A percentile compares a stretch with the other conserved stretches of the same genome.
Conservation (phyloP, 805 yeast species). For the Candida michaelii region DNA sequence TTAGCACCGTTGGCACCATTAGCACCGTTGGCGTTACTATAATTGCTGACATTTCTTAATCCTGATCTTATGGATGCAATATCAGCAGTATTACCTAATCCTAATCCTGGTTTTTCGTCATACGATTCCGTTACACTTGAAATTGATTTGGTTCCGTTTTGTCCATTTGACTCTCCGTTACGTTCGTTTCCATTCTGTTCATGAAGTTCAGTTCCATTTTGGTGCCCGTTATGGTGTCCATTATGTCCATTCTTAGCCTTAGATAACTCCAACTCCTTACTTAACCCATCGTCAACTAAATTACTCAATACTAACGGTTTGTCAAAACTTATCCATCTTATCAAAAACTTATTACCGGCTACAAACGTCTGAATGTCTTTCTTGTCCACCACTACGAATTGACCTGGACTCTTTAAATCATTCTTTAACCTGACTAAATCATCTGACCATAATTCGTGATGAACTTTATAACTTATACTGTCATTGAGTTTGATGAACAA, state of each 20-base stretch:
- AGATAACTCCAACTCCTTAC: neutral
- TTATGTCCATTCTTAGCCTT: neutral
- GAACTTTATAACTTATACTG: slow-evolving; percentile 28
- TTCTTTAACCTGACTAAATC: slow-evolving; percentile 20
- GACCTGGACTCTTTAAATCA: slow-evolving; percentile 2
- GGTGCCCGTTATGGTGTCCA: slow-evolving; percentile 6
- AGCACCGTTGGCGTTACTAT: slow-evolving; percentile 2
- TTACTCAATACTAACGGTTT: slow-evolving; percentile 21
- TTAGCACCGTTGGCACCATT: neutral
- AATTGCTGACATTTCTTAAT: slow-evolving; percentile 13
- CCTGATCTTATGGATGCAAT: slow-evolving; percentile 43
- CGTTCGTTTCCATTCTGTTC: neutral
- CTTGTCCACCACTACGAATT: slow-evolving; percentile 11
- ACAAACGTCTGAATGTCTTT: slow-evolving; percentile 27
- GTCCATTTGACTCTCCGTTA: too few relatives aligned
- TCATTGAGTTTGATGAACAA: slow-evolving; percentile 4
- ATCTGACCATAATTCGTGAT: slow-evolving; percentile 27
- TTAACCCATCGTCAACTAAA: slow-evolving; percentile 3
- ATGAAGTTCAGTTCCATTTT: too few relatives aligned
- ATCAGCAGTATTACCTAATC: slow-evolving; percentile 42
- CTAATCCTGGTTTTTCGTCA: slow-evolving; percentile 21
- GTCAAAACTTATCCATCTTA: slow-evolving; percentile 32
- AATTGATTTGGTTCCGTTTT: slow-evolving; percentile 1
- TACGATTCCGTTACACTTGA: neutral
- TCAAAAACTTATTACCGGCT: slow-evolving; percentile 24